Percentiles rank a stretch among this genome's conserved stretches.
These are phyloP conservation scores for Knufia fluminis DNA, from an alignment of 2,329 filamentous ascomycete species.

Conservation along the genomic window DNA sequence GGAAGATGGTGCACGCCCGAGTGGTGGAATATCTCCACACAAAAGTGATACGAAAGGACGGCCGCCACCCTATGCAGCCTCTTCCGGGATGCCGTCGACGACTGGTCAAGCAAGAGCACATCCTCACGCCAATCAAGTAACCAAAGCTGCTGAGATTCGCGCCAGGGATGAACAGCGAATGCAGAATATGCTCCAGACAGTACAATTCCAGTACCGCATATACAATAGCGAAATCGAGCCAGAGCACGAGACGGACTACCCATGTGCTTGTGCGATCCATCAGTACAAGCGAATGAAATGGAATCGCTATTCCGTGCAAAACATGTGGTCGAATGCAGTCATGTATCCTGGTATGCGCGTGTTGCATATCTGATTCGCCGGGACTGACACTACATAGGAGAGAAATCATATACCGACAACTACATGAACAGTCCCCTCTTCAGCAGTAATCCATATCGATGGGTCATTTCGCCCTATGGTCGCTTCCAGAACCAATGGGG, in stretches of 20 bases:
- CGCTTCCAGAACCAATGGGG: slow-evolving; percentile 21
- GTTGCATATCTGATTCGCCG: neutral
- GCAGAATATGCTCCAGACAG: slow-evolving; percentile 33
- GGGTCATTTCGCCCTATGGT: slow-evolving; percentile 31
- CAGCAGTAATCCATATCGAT: slow-evolving; percentile 30
- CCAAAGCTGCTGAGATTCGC: neutral
- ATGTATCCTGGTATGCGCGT: slow-evolving; percentile 36
- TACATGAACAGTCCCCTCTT: slow-evolving; percentile 13
- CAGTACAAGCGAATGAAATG: slow-evolving; percentile 31
- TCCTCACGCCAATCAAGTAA: no score
- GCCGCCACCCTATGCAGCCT: no score
- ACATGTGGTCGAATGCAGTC: slow-evolving; percentile 38
- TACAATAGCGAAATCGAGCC: slow-evolving; percentile 42
- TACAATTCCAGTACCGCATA: slow-evolving; percentile 33
- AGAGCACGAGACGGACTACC: slow-evolving; percentile 35
- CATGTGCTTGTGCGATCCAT: slow-evolving; percentile 35
- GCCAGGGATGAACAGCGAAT: slow-evolving; percentile 32
- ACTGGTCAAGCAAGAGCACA: no score
- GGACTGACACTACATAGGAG: slow-evolving; percentile 6
- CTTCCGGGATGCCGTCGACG: no score
- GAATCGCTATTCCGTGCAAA: slow-evolving; percentile 30
- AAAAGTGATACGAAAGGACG: no score
- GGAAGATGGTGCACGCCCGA: no score
- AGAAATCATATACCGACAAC: slow-evolving; percentile 27
- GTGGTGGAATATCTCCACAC: no score